phyloP scores from a whole-genome alignment of 768 basidiomycete genomes.

The Leccinum uliginosum region DNA sequence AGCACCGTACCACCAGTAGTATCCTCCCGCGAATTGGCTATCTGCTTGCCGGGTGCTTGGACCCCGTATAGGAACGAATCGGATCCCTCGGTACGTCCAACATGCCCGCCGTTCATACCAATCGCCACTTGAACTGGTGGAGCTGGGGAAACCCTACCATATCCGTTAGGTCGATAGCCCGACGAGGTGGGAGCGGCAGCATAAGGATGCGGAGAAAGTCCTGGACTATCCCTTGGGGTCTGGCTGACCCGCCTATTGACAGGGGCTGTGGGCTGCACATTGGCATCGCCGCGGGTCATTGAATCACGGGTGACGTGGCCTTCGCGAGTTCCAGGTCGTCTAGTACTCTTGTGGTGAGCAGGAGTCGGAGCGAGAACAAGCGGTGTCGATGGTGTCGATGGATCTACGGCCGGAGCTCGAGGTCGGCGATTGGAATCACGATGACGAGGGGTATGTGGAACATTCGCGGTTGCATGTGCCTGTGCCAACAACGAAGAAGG shows the following conservation, averaged over 20 bases:
- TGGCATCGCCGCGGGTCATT: slow-evolving; percentile 39
- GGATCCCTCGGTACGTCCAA: slow-evolving; percentile 49
- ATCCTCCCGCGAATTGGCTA: slow-evolving; percentile 49
- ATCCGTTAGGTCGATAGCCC: slow-evolving; percentile 50
- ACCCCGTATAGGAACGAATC: slow-evolving; percentile 66
- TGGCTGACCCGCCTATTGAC: slow-evolving; percentile 67
- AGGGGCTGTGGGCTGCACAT: slow-evolving; percentile 65
- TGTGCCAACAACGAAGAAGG: slow-evolving; percentile 42
- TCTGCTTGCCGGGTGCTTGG: slow-evolving; percentile 46
- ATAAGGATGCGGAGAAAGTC: slow-evolving; percentile 65
- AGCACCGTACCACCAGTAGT: slow-evolving; percentile 40
- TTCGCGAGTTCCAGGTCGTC: slow-evolving; percentile 44
- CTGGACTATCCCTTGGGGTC: slow-evolving; percentile 46
- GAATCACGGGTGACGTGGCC: slow-evolving; percentile 49
- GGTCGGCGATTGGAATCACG: slow-evolving; percentile 51
- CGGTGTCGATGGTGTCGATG: slow-evolving; percentile 49
- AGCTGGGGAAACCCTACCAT: slow-evolving; percentile 54
- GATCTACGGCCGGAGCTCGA: slow-evolving; percentile 52
- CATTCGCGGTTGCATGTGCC: slow-evolving; percentile 52
- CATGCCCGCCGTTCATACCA: slow-evolving; percentile 37
- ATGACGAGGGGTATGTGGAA: slow-evolving; percentile 49
- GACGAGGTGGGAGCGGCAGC: slow-evolving; percentile 58
- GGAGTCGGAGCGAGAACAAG: slow-evolving; percentile 64
- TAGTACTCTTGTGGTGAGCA: slow-evolving; percentile 58
- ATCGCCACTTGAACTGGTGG: slow-evolving; percentile 33